Conservation (phyloP, 345 rosid species). For the Camelina sativa region DNA sequence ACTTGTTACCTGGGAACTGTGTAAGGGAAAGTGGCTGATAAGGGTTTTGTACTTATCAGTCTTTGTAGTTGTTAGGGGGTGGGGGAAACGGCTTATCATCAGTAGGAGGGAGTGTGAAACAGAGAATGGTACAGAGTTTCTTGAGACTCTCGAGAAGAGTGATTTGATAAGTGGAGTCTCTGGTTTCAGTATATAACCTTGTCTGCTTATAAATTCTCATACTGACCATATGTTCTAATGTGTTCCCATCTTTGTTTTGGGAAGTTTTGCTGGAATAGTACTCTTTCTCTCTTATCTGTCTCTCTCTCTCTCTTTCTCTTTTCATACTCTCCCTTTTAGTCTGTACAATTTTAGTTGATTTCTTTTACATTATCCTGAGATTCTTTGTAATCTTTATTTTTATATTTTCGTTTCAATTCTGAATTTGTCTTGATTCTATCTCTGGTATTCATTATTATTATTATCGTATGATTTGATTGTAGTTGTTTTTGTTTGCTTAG, state of each 20-base stretch:
- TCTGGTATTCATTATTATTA: background rate
- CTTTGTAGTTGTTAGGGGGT: conserved; percentile 31
- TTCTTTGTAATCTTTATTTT: conserved; percentile 35
- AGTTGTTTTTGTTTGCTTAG: background rate
- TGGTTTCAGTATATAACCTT: conserved; percentile 42
- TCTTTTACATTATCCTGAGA: conserved; percentile 26
- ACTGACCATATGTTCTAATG: conserved; percentile 40
- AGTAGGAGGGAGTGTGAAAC: conserved; percentile 37
- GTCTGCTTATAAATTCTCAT: conserved; percentile 29
- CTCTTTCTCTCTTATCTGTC: conserved; percentile 8
- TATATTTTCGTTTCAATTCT: background rate
- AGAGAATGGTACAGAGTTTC: conserved; percentile 38
- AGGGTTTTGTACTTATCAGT: conserved; percentile 30
- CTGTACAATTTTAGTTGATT: conserved; percentile 44
- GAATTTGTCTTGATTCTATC: background rate
- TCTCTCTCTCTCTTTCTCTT: conserved; percentile 20
- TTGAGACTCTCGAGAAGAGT: conserved; percentile 24
- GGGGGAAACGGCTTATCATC: conserved; percentile 24
- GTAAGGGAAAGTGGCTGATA: conserved; percentile 74
- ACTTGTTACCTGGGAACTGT: conserved; percentile 90
- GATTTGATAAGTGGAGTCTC: conserved; percentile 42
- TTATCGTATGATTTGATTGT: background rate
- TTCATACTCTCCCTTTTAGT: conserved; percentile 26
- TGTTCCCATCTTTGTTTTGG: conserved; percentile 37
- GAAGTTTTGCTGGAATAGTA: conserved; percentile 41